Evolutionary conservation across 2,329 filamentous ascomycete species (phyloP), one percentile per base, ranked within the genome.

Genomic region (Dactylella cylindrospora): DNA sequence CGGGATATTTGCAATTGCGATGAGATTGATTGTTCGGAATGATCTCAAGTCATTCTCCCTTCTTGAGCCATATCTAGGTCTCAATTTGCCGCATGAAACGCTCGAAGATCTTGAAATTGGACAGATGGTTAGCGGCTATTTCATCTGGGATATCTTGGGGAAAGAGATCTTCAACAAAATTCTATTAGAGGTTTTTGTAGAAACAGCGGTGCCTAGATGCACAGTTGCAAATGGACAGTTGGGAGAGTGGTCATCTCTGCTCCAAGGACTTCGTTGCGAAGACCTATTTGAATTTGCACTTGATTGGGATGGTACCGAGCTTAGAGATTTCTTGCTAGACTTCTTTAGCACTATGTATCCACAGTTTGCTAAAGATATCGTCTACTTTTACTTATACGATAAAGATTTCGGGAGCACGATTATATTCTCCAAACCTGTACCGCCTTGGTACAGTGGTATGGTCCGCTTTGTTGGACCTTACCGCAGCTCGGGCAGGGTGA

Each of bases 91-190:
- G 2, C 8, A 12, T 2, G 29, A 22, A 6, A 10, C 29, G 25
- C 4, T 39, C 9, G 36, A 43, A 17, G 12, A 22, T 32, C 26
- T 53, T 3, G 10, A 23, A 12, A 19, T 39, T 10, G 32, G 25
- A 2, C 19, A 38, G 13, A 19, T 5, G 7, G 22, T 3, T 36
- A n/a, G n/a, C n/a, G n/a, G n/a, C n/a, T n/a, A n/a, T n/a, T 12
- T 4, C 10, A 17, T 53, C 2, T 44, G 49, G 39, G 39, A 53
- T 15, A 38, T 53, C 9, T 2, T 53, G 5, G 39, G 49, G 20
- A 23, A 31, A 8, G 19, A 43, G 19, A 26, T 20, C 5, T 31
- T 53, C 8, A 9, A 22, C 13, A 3, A 45, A 6, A n/a, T 53
- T 12, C n/a, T 45, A 7, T n/a, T n/a, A n/a, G n/a, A n/a, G n/a